Percentiles rank a stretch among this genome's conserved stretches.
These are phyloP conservation scores for Cercospora sp. DNA, from an alignment of 2,329 filamentous ascomycete species.

Conservation along the genomic window DNA sequence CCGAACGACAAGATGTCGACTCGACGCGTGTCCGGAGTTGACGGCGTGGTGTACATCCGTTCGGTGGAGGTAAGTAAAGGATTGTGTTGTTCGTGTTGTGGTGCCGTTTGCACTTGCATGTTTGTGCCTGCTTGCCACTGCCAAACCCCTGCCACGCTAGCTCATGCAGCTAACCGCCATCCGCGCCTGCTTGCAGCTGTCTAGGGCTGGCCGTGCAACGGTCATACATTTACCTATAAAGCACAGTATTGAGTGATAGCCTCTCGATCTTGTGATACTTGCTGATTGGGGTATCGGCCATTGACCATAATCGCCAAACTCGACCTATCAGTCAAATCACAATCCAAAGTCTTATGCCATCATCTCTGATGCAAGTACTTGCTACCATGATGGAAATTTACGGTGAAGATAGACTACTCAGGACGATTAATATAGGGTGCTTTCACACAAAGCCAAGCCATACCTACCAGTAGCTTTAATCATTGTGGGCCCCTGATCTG, in stretches of 20 bases:
- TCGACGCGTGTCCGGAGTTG: neutral
- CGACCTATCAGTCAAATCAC: neutral
- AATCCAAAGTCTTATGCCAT: neutral
- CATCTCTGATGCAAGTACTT: neutral
- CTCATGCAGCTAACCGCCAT: neutral
- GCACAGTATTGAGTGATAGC: neutral
- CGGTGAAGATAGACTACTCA: neutral
- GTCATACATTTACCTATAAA: neutral
- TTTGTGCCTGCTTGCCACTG: slow-evolving; percentile 6
- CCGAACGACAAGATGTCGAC: neutral
- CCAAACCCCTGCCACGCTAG: neutral
- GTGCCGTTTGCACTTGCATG: slow-evolving; percentile 3
- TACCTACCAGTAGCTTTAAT: neutral
- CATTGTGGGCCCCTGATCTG: too few relatives aligned
- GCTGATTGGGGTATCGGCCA: neutral
- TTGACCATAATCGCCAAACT: neutral
- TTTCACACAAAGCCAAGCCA: neutral
- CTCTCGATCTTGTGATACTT: neutral
- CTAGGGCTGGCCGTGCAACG: neutral
- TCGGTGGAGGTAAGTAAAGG: neutral
- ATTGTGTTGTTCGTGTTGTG: neutral
- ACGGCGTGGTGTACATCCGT: neutral
- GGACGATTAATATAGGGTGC: neutral
- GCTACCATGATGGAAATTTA: neutral
- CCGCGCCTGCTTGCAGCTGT: neutral